Percentiles rank a stretch among this genome's conserved stretches.
Conservation (phyloP, 1,284 basidiomycete species). For the Cryptococcus sp. region DNA sequence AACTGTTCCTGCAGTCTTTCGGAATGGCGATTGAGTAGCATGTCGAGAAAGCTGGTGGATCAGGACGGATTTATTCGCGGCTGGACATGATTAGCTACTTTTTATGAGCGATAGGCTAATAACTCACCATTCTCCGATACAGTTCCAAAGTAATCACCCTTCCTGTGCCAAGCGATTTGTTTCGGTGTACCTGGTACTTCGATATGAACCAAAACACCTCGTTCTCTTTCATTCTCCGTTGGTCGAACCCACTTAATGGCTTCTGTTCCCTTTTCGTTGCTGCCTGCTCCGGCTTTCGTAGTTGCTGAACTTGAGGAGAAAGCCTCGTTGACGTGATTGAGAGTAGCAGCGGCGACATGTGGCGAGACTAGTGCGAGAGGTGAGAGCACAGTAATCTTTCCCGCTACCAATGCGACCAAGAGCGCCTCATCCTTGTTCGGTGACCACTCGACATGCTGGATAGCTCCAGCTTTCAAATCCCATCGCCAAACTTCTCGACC, state of each 20-base stretch:
- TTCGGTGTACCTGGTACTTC: constrained; percentile 68
- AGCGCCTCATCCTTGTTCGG: constrained; percentile 69
- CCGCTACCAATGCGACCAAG: constrained; percentile 45
- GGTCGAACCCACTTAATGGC: constrained; percentile 53
- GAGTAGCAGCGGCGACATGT: constrained; percentile 59
- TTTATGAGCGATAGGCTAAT: background rate
- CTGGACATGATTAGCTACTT: constrained; percentile 12
- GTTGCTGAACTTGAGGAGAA: constrained; percentile 45
- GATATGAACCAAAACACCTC: constrained; percentile 52
- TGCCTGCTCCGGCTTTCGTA: constrained; percentile 38
- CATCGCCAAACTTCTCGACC: constrained; percentile 86
- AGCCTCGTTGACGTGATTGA: constrained; percentile 53
- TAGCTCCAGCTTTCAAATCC: constrained; percentile 68
- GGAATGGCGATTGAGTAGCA: constrained; percentile 96
- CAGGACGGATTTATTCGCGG: constrained; percentile 46
- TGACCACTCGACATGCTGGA: constrained; percentile 90
- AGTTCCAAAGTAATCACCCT: constrained; percentile 93
- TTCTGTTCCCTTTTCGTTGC: constrained; percentile 42
- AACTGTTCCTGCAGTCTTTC: constrained; percentile 82
- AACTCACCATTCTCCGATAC: constrained; percentile 55
- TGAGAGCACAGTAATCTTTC: constrained; percentile 73
- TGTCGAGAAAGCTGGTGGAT: constrained; percentile 92
- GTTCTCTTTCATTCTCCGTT: constrained; percentile 49
- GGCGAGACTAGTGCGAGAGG: constrained; percentile 65
- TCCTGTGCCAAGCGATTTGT: constrained; percentile 87